These are phyloP conservation scores for Heliamphora ciliata DNA, from an alignment of 179 eudicot genomes.

Conservation along the genomic window DNA sequence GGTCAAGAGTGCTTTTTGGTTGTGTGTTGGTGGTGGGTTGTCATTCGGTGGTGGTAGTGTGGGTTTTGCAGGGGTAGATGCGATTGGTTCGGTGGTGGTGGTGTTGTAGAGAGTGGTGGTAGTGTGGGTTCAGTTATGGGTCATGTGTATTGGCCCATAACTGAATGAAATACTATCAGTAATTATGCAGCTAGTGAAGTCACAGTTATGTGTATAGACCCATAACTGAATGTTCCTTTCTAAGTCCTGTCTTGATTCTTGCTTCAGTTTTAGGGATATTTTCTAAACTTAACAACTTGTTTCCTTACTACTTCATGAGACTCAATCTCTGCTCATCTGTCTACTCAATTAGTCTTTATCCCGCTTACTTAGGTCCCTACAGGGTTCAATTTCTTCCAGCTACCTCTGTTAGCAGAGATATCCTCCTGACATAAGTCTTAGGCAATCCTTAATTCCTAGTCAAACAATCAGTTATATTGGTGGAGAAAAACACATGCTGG, in stretches of 20 bases:
- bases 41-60: no score
- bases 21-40: no score
- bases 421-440: background rate
- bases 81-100: no score
- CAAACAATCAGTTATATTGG: background rate
- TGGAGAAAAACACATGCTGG: background rate
- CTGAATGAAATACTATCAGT: slow-evolving; percentile 17
- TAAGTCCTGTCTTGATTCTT: background rate
- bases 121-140: no score
- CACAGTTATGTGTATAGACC: background rate
- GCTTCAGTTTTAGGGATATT: background rate
- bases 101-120: no score
- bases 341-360: background rate
- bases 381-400: background rate
- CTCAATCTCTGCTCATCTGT: background rate
- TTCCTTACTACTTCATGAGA: background rate
- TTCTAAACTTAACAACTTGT: no score
- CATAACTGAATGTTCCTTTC: background rate
- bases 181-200: background rate
- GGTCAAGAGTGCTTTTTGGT: no score
- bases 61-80: no score
- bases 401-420: background rate
- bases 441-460: background rate
- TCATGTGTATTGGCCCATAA: no score
- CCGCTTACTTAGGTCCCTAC: background rate